phyloP scores from a whole-genome alignment of 2,329 filamentous ascomycete species.

The Raffaelea ambrosiae region DNA sequence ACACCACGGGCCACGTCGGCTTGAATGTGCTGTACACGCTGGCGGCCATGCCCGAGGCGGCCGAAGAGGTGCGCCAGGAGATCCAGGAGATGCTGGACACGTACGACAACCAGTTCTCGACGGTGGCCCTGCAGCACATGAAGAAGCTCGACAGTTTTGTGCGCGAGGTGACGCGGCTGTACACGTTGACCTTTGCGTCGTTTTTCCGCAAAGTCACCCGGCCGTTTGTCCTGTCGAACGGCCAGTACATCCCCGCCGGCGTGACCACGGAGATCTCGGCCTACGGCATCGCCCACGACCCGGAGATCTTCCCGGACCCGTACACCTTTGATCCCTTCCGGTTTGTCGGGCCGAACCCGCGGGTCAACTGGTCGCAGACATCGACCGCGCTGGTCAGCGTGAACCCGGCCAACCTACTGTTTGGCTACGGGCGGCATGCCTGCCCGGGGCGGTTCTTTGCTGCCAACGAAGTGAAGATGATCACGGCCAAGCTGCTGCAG shows the following conservation, averaged over 20 bases:
- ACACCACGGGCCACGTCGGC: slow-evolving; percentile 36
- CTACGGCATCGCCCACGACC: slow-evolving; percentile 26
- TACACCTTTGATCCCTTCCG: slow-evolving; percentile 29
- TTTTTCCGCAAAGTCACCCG: slow-evolving; percentile 37
- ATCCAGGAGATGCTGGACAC: slow-evolving; percentile 28
- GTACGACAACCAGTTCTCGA: slow-evolving; percentile 20
- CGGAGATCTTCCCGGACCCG: slow-evolving; percentile 25
- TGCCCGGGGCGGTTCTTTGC: slow-evolving; percentile 30
- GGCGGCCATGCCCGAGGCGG: slow-evolving; percentile 38
- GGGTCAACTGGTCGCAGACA: slow-evolving; percentile 3
- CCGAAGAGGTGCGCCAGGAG: slow-evolving; percentile 43
- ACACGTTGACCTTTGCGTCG: slow-evolving; percentile 23
- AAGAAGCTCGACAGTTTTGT: slow-evolving; percentile 24
- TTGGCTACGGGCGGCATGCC: slow-evolving; percentile 31
- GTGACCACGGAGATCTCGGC: slow-evolving; percentile 32
- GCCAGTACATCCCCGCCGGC: slow-evolving; percentile 38
- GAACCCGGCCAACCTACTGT: slow-evolving; percentile 22
- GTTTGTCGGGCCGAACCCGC: slow-evolving; percentile 17
- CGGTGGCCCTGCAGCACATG: slow-evolving; percentile 21
- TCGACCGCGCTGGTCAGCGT: slow-evolving; percentile 31
- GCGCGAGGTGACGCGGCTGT: slow-evolving; percentile 20
- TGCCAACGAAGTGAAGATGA: slow-evolving; percentile 27
- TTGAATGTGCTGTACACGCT: slow-evolving; percentile 41
- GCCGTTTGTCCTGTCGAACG: slow-evolving; percentile 44
- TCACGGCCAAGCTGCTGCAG: slow-evolving; percentile 20